Evolutionary conservation across 805 yeast species (phyloP), one percentile per base, ranked within the genome.

Genomic region (Candida dajiaensis): DNA sequence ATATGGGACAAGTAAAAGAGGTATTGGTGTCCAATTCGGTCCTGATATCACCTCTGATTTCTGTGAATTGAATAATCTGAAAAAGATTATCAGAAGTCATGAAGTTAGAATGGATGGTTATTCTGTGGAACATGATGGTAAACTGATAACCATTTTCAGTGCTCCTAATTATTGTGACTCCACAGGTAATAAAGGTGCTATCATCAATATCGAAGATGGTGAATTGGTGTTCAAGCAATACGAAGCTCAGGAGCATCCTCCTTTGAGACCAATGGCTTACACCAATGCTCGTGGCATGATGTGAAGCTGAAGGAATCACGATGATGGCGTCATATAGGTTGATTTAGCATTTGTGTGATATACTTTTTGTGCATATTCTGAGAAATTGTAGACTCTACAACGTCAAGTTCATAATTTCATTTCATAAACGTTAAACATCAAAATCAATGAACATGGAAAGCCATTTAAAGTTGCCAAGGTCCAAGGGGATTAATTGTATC

Each of bases 141-240:
- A 81, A 53, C 76, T 94, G 43, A 79, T 89, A 44, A 94, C 99
- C 0, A 96, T 94, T n/a, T 94, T 94, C 66, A 83, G 95, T 65
- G 99, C 99, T 0, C 99, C 99, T 31, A 92, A 94, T 65, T 92
- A 92, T 66, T 92, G 98, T 70, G 99, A 94, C 63, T 71, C 83
- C 15, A 89, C 88, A 46, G 96, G 95, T 13, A 94, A 94, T 66
- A 66, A 79, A 53, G 99, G 97, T 44, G 98, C 95, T 10, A 85
- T 85, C 46, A 83, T 94, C 50, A 85, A 89, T 59, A 76, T 92
- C 54, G 37, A 33, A 4, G 58, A 66, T 8, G 62, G 62, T 11
- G 72, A 77, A 44, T 67, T 87, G 57, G 66, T 75, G 1, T 79
- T 74, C 47, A 73, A 73, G 50, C 80, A 82, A 13, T 90, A 88